These are phyloP conservation scores for Lanmaoa pseudosensibilis DNA, from an alignment of 768 basidiomycete species.

Conservation along the genomic window DNA sequence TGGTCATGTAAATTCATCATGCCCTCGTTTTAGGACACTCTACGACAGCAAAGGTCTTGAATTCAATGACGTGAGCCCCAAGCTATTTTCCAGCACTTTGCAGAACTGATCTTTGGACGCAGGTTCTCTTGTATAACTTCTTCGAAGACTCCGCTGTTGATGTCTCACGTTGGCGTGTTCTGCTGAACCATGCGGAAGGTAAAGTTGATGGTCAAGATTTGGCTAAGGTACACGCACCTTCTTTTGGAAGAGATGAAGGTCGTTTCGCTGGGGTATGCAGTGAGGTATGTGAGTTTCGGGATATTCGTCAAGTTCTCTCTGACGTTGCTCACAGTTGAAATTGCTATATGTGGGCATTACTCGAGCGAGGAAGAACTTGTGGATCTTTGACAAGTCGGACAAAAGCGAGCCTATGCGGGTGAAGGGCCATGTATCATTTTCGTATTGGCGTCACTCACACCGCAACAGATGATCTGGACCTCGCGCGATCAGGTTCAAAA, in stretches of 20 bases:
- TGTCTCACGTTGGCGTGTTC: slow-evolving; percentile 56
- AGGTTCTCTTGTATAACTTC: slow-evolving; percentile 77
- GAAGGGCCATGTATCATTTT: background rate
- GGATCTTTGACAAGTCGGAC: slow-evolving; percentile 64
- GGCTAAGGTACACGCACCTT: slow-evolving; percentile 36
- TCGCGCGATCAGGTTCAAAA: slow-evolving; percentile 45
- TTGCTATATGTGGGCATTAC: slow-evolving; percentile 71
- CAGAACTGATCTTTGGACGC: background rate
- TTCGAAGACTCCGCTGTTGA: slow-evolving; percentile 62
- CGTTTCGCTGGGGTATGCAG: slow-evolving; percentile 57
- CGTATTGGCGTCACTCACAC: background rate
- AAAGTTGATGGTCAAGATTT: slow-evolving; percentile 12
- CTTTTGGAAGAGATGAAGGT: slow-evolving; percentile 43
- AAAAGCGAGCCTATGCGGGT: slow-evolving; percentile 61
- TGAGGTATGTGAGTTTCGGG: slow-evolving; percentile 43
- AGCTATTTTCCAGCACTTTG: background rate
- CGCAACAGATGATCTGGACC: slow-evolving; percentile 51
- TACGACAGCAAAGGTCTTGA: slow-evolving; percentile 35
- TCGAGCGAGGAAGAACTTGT: slow-evolving; percentile 64
- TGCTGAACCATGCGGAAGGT: slow-evolving; percentile 45
- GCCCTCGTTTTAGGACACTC: slow-evolving; percentile 24
- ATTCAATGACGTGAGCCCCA: slow-evolving; percentile 20
- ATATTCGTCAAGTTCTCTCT: background rate
- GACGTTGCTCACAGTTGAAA: slow-evolving; percentile 48
- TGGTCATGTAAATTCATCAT: background rate